Conservation (phyloP, 2,329 filamentous ascomycete species). For the Knoxdaviesia proteae region DNA sequence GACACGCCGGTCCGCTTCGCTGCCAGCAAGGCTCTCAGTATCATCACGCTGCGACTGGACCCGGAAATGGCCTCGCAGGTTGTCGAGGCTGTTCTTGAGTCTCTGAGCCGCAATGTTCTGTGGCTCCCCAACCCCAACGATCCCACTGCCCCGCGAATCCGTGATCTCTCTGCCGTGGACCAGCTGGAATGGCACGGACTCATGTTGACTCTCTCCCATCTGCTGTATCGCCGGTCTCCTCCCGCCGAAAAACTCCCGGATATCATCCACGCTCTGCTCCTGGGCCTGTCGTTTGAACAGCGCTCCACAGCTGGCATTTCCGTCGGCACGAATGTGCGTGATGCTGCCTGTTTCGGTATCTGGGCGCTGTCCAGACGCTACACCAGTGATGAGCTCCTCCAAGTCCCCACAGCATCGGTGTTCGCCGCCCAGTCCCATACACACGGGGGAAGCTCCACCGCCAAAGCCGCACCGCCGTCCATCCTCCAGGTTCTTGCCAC, state of each 20-base stretch:
- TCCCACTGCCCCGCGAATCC: conserved; percentile 14
- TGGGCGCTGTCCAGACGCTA: conserved; percentile 86
- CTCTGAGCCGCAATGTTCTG: conserved; percentile 35
- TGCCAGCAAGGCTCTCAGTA: conserved; percentile 78
- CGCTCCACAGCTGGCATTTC: conserved; percentile 67
- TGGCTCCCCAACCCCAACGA: conserved; percentile 20
- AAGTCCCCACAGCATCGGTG: conserved; percentile 30
- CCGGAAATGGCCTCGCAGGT: conserved; percentile 68
- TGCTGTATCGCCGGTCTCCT: conserved; percentile 68
- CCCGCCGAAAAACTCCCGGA: conserved; percentile 47
- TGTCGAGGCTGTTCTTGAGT: conserved; percentile 68
- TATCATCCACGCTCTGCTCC: conserved; percentile 56
- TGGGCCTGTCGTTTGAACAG: conserved; percentile 76
- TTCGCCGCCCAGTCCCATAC: conserved; percentile 16
- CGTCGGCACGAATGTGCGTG: conserved; percentile 73
- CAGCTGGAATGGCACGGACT: conserved; percentile 81
- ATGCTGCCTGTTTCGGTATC: conserved; percentile 89
- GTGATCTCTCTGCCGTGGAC: conserved; percentile 56
- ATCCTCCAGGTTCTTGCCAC: conserved; percentile 62
- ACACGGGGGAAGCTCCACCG: conserved; percentile 3
- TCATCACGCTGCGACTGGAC: conserved; percentile 64
- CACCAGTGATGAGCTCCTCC: conserved; percentile 53
- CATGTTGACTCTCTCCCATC: conserved; percentile 67
- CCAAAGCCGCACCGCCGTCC: conserved; percentile 14
- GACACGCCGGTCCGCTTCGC: conserved; percentile 82